Percentiles rank a stretch among this genome's conserved stretches.
Evolutionary conservation across 768 basidiomycete genomes (phyloP).

Genomic region (Rhizopogon vesiculosus): DNA sequence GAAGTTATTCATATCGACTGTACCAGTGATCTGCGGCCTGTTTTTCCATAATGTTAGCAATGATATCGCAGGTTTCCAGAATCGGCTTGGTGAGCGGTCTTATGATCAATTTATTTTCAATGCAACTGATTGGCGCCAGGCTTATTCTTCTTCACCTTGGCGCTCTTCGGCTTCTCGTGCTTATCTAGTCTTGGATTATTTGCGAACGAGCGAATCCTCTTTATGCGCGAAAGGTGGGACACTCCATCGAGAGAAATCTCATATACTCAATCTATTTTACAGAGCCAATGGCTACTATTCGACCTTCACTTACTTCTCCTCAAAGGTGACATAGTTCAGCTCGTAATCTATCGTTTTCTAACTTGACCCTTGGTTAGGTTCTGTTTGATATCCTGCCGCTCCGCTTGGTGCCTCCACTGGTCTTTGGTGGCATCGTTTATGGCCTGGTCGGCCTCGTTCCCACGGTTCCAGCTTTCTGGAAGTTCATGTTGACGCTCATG

Average conservation of each 20-base stretch:
- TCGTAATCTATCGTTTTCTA: neutral
- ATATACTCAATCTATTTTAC: conserved; percentile 1
- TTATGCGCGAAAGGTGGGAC: conserved; percentile 91
- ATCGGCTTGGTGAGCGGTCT: conserved; percentile 63
- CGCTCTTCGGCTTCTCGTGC: conserved; percentile 95
- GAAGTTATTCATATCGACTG: conserved; percentile 1
- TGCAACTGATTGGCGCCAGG: conserved; percentile 35
- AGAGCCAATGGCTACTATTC: conserved; percentile 98
- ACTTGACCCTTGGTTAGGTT: conserved; percentile 41
- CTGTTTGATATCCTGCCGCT: conserved; percentile 96
- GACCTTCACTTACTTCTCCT: conserved; percentile 92
- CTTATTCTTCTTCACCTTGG: conserved; percentile 96
- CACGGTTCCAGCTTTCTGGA: conserved; percentile 90
- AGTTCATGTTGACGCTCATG: conserved; percentile 93
- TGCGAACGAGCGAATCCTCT: conserved; percentile 91
- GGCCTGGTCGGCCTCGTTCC: conserved; percentile 93
- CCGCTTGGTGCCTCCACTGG: conserved; percentile 88
- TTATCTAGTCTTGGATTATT: conserved; percentile 91
- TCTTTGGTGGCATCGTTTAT: conserved; percentile 96
- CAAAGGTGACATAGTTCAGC: conserved; percentile 53
- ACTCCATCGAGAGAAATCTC: too few species aligned
- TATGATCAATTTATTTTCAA: neutral
- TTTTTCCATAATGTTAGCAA: conserved; percentile 88
- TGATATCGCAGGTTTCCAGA: conserved; percentile 97
- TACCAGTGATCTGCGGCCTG: conserved; percentile 81